Evolutionary conservation across 768 basidiomycete genomes (phyloP).

Genomic region (Auriscalpium orientale): DNA sequence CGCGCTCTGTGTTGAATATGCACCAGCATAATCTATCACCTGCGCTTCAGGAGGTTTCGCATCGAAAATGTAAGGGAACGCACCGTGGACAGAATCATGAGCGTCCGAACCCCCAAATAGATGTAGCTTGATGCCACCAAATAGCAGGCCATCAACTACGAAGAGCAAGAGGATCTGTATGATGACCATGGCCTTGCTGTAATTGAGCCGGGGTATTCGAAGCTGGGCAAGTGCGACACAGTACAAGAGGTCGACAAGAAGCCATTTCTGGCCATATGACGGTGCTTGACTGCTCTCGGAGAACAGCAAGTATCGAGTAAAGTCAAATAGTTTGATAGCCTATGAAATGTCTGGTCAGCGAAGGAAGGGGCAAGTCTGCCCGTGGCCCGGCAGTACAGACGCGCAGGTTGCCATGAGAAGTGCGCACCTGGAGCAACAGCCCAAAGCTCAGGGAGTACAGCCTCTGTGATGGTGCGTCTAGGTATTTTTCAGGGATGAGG

Average conservation of each 20-base stretch:
- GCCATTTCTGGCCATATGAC: slow-evolving; percentile 57
- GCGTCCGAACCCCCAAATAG: slow-evolving; percentile 24
- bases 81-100: slow-evolving; percentile 10
- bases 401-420: not conserved
- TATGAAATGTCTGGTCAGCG: slow-evolving; percentile 20
- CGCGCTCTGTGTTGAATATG: slow-evolving; percentile 17
- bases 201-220: slow-evolving; percentile 68
- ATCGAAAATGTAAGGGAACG: slow-evolving; percentile 9
- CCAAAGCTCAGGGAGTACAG: slow-evolving; percentile 73
- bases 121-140: slow-evolving; percentile 64
- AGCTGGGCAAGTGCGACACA: slow-evolving; percentile 49
- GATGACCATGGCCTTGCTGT: slow-evolving; percentile 52
- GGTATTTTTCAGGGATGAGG: slow-evolving; percentile 63
- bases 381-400: not conserved
- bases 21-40: slow-evolving; percentile 11
- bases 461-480: slow-evolving; percentile 75
- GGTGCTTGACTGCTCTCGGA: slow-evolving; percentile 30
- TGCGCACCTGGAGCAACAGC: slow-evolving; percentile 63
- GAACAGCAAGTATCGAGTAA: slow-evolving; percentile 46
- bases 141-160: slow-evolving; percentile 61
- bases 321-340: slow-evolving; percentile 74
- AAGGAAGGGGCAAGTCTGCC: not conserved
- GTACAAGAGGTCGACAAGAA: slow-evolving; percentile 60
- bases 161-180: slow-evolving; percentile 56
- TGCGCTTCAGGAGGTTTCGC: slow-evolving; percentile 17